Base-by-base conservation (phyloP, 2,329 filamentous ascomycete genomes). In the Fusarium irregulare region DNA sequence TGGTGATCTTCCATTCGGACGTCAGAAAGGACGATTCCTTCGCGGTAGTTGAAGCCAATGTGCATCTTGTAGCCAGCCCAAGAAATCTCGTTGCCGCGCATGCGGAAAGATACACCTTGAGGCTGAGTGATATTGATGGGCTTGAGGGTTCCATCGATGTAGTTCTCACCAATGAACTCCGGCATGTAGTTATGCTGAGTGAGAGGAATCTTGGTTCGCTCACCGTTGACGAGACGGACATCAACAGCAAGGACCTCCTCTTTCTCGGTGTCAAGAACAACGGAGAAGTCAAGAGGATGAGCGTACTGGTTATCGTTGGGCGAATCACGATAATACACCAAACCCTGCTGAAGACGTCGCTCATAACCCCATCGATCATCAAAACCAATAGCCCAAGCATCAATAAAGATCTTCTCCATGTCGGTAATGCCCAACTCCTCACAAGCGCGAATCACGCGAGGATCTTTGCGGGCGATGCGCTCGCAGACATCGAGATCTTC, bases 301-400 rank as follows among this genome's bases (percentile, higher is more conserved):
- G 86, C 86, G 69, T 88, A 88, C 75, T 85, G 84, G 70, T 89
- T 88, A 34, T 94, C 92, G 70, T 92, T 89, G 16, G 88, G 76
- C 64, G 92, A 87, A 37, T 90, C 91, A 41, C 92, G 88, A 77
- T 93, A 94, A 81, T 94, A 94, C 86, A 93, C 92, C 28, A 95
- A 82, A 14, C 91, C 92, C 81, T 95, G 92, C 80, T 95, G 92
- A 11, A 94, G 85, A 60, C 92, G 87, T 40, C 92, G 85, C 59
- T 85, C 84, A 60, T 83, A 92, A 53, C 92, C 92, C 78, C 93
- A 94, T 50, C 92, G 89, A 77, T 92, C 88, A 73, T 95, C 92
- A 68, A 92, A 92, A 32, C 92, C 92, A 79, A 95, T 94, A 3
- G 92, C 93, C 92, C 92, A 95, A 44, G 91, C 92, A 78, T 95